Base-by-base conservation (phyloP, 371 early-diverging fungal genomes). In the Mucor circinelloides region DNA sequence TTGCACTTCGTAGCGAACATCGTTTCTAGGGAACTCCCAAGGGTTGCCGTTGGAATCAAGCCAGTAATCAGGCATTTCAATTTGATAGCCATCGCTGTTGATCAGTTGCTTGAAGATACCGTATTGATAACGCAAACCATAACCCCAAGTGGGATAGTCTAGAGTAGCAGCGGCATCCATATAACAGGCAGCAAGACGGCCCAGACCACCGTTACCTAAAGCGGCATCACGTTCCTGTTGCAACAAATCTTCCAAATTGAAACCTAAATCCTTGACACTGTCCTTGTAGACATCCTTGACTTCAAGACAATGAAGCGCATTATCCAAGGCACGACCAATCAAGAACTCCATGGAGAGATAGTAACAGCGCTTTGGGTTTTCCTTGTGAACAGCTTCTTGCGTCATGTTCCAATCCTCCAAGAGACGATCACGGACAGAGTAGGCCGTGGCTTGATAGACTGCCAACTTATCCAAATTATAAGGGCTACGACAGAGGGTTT, bases 291-390 rank as follows among this genome's bases (percentile, higher is more conserved):
- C 76, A 36, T 85, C 87, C 76, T 96, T 94, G 52, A 95, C 76
- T 40, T 84, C 83, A 63, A 96, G 82, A 64, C 93, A 91, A 60
- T 95, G 86, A 60, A 96, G 81, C 19, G 96, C 95, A 71, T 95
- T 95, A 83, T 96, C 97, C 67, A 97, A 84, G 10, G 97, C 93
- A 54, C 97, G 89, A 36, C 97, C 97, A 56, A 97, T 81, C 66
- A 97, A 80, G 73, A 97, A 97, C 82, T 97, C 97, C 77, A 97
- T 87, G 31, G 97, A 96, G 58, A 97, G 81, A 79, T 97, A 97
- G 78, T 96, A 95, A 31, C 95, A 91, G 56, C 95, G 89, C 85
- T 97, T 97, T 40, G 93, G 93, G 66, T 91, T 87, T 31, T 84
- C 76, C 36, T 69, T 63, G 48, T 63, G 61, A 1, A 68, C 19